phyloP scores from a whole-genome alignment of 768 basidiomycete genomes.

The Xerocomus potaroensis region DNA sequence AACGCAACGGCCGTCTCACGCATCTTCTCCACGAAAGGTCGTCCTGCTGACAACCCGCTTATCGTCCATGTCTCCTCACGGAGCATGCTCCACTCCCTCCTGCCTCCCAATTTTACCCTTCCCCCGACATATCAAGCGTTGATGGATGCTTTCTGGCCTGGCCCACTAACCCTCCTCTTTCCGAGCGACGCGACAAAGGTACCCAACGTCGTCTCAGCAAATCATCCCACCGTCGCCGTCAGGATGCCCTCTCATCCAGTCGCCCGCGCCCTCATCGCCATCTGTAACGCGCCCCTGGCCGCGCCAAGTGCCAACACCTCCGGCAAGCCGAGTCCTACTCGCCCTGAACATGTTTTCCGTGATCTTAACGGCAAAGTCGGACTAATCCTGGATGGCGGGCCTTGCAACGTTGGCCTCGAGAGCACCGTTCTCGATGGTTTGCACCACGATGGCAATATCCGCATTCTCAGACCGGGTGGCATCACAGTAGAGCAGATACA shows the following conservation, averaged over 20 bases:
- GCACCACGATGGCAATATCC: conserved; percentile 65
- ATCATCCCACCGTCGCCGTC: conserved; percentile 78
- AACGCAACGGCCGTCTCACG: conserved; percentile 54
- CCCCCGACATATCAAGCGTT: conserved; percentile 66
- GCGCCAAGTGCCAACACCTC: conserved; percentile 96
- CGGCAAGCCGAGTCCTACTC: conserved; percentile 91
- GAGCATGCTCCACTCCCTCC: conserved; percentile 71
- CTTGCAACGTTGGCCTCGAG: conserved; percentile 87
- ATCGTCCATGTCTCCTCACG: conserved; percentile 93
- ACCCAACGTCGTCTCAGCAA: conserved; percentile 75
- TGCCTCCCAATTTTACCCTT: conserved; percentile 61
- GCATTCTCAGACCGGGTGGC: conserved; percentile 88
- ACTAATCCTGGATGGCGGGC: conserved; percentile 88
- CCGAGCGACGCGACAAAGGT: conserved; percentile 60
- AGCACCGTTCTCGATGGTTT: conserved; percentile 94
- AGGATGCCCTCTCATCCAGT: conserved; percentile 95
- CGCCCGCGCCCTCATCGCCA: conserved; percentile 81
- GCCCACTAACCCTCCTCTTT: conserved; percentile 88
- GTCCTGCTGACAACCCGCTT: conserved; percentile 93
- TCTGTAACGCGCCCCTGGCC: conserved; percentile 72
- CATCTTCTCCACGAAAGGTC: conserved; percentile 87
- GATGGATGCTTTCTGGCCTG: conserved; percentile 91
- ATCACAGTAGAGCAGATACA: conserved; percentile 87
- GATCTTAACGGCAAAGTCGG: conserved; percentile 74
- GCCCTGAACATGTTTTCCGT: conserved; percentile 74